phyloP scores from a whole-genome alignment of 1,284 basidiomycete genomes.

The Apiotrichum siamense region DNA sequence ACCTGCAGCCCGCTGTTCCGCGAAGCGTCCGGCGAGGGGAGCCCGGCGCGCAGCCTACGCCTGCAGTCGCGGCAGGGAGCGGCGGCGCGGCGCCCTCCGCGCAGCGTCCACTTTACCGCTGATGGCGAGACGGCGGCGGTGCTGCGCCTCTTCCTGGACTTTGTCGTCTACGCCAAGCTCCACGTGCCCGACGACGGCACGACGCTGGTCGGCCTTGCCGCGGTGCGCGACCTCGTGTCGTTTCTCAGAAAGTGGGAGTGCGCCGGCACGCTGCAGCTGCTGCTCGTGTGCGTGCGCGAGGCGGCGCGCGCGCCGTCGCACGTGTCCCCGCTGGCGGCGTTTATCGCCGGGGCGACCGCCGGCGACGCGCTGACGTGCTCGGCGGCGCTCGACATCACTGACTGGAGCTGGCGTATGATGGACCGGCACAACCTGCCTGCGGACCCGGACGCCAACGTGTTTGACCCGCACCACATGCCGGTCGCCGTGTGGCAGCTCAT shows the following conservation, averaged over 20 bases:
- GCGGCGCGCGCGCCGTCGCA: constrained; percentile 4
- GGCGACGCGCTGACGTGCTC: constrained; percentile 15
- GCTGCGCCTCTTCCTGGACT: constrained; percentile 12
- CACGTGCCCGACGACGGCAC: constrained; percentile 14
- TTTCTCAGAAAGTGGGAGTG: constrained; percentile 13
- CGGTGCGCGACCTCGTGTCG: constrained; percentile 3
- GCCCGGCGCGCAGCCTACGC: background rate
- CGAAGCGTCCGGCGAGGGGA: background rate
- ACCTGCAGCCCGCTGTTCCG: constrained; percentile 11
- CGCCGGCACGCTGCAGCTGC: constrained; percentile 1
- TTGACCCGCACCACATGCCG: constrained; percentile 20
- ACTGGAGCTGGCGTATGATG: constrained; percentile 20
- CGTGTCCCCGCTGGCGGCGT: constrained; percentile 8
- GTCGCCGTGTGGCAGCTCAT: constrained; percentile 17
- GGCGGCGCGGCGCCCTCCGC: no score
- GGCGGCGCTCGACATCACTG: constrained; percentile 9
- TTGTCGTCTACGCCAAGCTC: constrained; percentile 5
- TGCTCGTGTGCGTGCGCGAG: constrained; percentile 8
- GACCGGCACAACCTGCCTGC: constrained; percentile 4
- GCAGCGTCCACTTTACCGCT: constrained; percentile 3
- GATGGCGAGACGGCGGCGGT: constrained; percentile 4
- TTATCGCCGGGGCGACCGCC: constrained; percentile 13
- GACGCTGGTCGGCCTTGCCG: constrained; percentile 7
- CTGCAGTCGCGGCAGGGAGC: background rate
- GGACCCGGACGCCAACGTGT: constrained; percentile 9